Conservation (phyloP, 2,329 filamentous ascomycete genomes). For the Mollisiaceae sp. region DNA sequence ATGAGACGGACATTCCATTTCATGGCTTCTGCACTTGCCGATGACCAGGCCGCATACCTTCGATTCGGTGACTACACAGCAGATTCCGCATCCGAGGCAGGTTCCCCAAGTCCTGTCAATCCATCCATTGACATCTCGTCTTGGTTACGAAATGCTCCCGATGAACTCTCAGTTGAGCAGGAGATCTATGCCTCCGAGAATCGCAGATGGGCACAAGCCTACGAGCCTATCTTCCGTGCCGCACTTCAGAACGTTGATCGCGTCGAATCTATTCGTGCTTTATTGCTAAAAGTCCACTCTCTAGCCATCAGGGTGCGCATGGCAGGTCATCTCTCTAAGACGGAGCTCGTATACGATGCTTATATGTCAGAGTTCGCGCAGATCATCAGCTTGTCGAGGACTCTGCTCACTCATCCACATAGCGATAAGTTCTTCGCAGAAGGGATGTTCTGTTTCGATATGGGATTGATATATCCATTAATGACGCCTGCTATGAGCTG, state of each 20-base stretch:
- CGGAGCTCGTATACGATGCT: slow-evolving; percentile 32
- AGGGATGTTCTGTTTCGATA: slow-evolving; percentile 33
- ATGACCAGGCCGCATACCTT: slow-evolving; percentile 10
- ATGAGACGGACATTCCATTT: slow-evolving; percentile 33
- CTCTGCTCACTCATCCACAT: slow-evolving; percentile 24
- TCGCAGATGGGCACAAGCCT: slow-evolving; percentile 31
- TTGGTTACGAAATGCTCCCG: slow-evolving; percentile 12
- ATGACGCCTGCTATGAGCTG: slow-evolving; percentile 29
- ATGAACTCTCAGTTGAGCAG: slow-evolving; percentile 29
- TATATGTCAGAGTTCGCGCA: slow-evolving; percentile 27
- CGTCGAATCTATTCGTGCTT: slow-evolving; percentile 20
- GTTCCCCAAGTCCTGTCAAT: not conserved
- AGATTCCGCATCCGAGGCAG: not conserved
- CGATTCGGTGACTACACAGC: slow-evolving; percentile 7
- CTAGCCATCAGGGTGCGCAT: slow-evolving; percentile 26
- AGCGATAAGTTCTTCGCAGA: slow-evolving; percentile 23
- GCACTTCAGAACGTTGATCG: slow-evolving; percentile 20
- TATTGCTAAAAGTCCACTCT: slow-evolving; percentile 32
- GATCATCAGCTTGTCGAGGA: slow-evolving; percentile 26
- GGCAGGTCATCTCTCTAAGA: slow-evolving; percentile 27
- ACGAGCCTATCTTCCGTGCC: slow-evolving; percentile 28
- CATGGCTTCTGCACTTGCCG: slow-evolving; percentile 24
- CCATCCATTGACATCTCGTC: slow-evolving; percentile 3
- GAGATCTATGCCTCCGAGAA: slow-evolving; percentile 29
- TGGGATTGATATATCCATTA: slow-evolving; percentile 29